Base-by-base conservation (phyloP, 116 monocot genomes). In the Posidonia oceanica region DNA sequence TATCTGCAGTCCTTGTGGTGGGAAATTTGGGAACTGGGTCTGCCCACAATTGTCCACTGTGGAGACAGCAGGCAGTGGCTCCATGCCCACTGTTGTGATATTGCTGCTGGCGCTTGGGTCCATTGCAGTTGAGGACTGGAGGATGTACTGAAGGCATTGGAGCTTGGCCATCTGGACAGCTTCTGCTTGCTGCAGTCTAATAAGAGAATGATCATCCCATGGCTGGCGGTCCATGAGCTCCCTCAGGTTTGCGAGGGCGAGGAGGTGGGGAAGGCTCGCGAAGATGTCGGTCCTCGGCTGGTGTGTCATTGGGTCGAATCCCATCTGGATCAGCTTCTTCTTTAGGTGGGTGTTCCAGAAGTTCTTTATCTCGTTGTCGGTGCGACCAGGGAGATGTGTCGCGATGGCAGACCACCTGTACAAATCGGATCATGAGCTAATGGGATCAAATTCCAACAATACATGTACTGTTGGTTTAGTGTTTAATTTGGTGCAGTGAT, bases 311-410 rank as follows among this genome's bases (percentile, higher is more conserved):
- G 89, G 93, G 44, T 93, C 93, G 63, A 88, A 82, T 16, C 93
- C 93, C 93, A 88, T 93, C 80, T 88, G 86, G 20, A 86, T 63
- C 61, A 93, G 79, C 48, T 84, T 67, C 77, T 93, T 93, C 80
- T 93, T 93, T 10, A 93, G 77, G 75, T 93, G 88, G 21, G 93
- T 93, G 82, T 93, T 88, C 93, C 93, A 93, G 80, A 86, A 88
- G 73, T 93, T 93, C 82, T 93, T 93, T 69, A 93, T 93, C 86
- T 93, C 93, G 22, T 93, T 93, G 72, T 93, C 86, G 0, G 93
- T 93, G 51, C 93, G 68, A 76, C 84, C 84, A 0, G 93, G 93
- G 39, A 93, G 77, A 41, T 86, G 93, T 11, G 89, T 86, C 2
- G 93, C 93, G 16, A 93, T 93, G 4, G 93, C 93, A 1, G 89